A percentile compares a stretch with the other conserved stretches of the same genome.
Conservation (phyloP, 2,329 filamentous ascomycete species). For the Fusarium duplospermum region DNA sequence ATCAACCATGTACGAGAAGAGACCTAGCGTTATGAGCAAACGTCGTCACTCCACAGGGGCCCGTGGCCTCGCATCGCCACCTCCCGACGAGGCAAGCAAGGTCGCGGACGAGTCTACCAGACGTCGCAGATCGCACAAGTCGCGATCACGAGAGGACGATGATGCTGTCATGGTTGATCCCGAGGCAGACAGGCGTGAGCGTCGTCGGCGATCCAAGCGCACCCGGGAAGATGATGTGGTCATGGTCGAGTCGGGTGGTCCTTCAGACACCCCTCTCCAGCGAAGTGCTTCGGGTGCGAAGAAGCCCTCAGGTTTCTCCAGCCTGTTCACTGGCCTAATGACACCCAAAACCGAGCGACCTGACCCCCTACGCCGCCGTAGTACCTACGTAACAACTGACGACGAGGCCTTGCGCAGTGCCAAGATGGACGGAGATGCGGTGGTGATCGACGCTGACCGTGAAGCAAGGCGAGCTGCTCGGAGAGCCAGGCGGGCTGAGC, state of each 20-base stretch:
- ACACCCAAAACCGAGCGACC: slow-evolving; percentile 57
- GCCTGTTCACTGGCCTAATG: slow-evolving; percentile 72
- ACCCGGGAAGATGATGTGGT: slow-evolving; percentile 54
- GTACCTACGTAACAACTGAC: slow-evolving; percentile 62
- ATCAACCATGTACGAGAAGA: slow-evolving; percentile 75
- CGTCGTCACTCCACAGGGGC: slow-evolving; percentile 76
- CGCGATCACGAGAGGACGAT: slow-evolving; percentile 46
- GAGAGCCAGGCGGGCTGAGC: slow-evolving; percentile 67
- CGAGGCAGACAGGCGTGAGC: slow-evolving; percentile 51
- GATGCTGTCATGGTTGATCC: slow-evolving; percentile 62
- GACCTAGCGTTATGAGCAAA: slow-evolving; percentile 65
- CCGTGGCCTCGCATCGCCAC: slow-evolving; percentile 76
- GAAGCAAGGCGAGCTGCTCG: slow-evolving; percentile 73
- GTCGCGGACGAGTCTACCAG: slow-evolving; percentile 70
- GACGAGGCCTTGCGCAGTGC: slow-evolving; percentile 61
- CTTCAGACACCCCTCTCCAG: slow-evolving; percentile 49
- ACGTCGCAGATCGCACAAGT: slow-evolving; percentile 60
- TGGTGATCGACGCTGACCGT: slow-evolving; percentile 65
- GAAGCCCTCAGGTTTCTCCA: slow-evolving; percentile 64
- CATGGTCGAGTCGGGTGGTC: slow-evolving; percentile 51
- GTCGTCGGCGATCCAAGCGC: slow-evolving; percentile 50
- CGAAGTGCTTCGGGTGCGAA: slow-evolving; percentile 56
- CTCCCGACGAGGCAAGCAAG: slow-evolving; percentile 74
- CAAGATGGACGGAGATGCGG: slow-evolving; percentile 61
- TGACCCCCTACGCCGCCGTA: slow-evolving; percentile 57